Evolutionary conservation across 129 eudicot species (phyloP).

Genomic region (Deinandra increscens): DNA sequence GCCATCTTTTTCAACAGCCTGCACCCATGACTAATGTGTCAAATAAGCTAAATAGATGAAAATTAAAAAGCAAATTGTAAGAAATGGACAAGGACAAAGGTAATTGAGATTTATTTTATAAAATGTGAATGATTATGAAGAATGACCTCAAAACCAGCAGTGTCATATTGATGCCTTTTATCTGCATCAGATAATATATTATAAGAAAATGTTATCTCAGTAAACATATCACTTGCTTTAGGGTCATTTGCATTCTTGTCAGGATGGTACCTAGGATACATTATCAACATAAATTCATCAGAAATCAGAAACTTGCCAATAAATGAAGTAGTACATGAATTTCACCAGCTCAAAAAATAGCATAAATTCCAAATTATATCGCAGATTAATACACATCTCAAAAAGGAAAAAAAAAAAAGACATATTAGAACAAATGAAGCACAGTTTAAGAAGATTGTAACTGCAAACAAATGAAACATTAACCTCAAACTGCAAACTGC

Average conservation of each 20-base stretch:
- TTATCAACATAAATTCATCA: conserved; percentile 22
- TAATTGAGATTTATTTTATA: not conserved
- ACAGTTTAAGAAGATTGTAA: not conserved
- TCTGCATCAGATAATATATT: conserved; percentile 87
- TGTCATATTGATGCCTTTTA: conserved; percentile 77
- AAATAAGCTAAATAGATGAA: not conserved
- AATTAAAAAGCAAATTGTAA: not conserved
- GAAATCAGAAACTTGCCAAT: not conserved
- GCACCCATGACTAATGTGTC: conserved; percentile 21
- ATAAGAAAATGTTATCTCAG: conserved; percentile 88
- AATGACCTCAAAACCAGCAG: conserved; percentile 91
- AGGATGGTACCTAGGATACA: conserved; percentile 66
- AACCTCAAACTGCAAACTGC: conserved; percentile 14
- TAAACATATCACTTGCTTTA: conserved; percentile 76
- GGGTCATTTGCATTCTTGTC: conserved; percentile 91
- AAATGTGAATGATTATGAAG: conserved; percentile 5
- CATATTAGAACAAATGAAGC: conserved; percentile 5
- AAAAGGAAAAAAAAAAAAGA: not conserved
- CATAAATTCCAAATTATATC: conserved; percentile 1
- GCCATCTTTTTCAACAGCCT: conserved; percentile 88
- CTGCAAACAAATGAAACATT: not conserved
- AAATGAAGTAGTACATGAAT: not conserved
- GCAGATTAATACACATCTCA: not conserved
- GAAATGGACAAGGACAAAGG: not conserved
- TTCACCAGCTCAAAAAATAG: not conserved